A percentile compares a stretch with the other conserved stretches of the same genome.
These are phyloP conservation scores for Apophysomyces variabilis DNA, from an alignment of 371 early-diverging fungal species.

Conservation along the genomic window DNA sequence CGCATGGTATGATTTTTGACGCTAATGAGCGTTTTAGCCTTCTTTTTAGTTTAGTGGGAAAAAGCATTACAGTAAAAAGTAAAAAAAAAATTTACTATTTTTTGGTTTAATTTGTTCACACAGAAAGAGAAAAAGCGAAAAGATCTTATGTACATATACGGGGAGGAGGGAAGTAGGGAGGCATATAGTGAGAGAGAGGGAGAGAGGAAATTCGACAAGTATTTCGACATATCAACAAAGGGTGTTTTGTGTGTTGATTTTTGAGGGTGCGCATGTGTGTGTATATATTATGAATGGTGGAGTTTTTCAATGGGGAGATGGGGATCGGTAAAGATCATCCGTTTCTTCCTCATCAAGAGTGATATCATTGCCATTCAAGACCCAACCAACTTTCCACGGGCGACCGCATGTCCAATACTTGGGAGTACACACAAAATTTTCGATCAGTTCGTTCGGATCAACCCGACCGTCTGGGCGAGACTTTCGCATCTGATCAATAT, in stretches of 20 bases:
- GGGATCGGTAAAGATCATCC: constrained; percentile 15
- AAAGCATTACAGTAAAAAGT: not conserved
- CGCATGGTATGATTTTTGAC: too few relatives aligned
- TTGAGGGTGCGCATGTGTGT: too few relatives aligned
- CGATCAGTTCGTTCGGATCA: constrained; percentile 47
- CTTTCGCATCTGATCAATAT: constrained; percentile 46
- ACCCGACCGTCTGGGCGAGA: constrained; percentile 39
- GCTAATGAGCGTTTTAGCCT: too few relatives aligned
- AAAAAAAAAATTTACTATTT: not conserved
- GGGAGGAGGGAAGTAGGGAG: not conserved
- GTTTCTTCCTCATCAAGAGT: constrained; percentile 26
- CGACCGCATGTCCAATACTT: constrained; percentile 54
- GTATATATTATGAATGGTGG: too few relatives aligned
- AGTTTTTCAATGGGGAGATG: constrained; percentile 13
- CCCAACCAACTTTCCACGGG: constrained; percentile 57
- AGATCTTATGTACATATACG: not conserved
- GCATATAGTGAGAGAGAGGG: not conserved
- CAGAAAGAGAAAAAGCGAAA: not conserved
- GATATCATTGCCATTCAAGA: constrained; percentile 30
- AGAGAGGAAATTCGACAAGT: too few relatives aligned
- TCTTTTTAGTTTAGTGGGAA: not conserved
- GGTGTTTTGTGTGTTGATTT: too few relatives aligned
- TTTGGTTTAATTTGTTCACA: not conserved
- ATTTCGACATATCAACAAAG: too few relatives aligned
- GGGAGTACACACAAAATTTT: constrained; percentile 47